phyloP scores from a whole-genome alignment of 2,329 filamentous ascomycete species.

The Xylaria hypoxylon region DNA sequence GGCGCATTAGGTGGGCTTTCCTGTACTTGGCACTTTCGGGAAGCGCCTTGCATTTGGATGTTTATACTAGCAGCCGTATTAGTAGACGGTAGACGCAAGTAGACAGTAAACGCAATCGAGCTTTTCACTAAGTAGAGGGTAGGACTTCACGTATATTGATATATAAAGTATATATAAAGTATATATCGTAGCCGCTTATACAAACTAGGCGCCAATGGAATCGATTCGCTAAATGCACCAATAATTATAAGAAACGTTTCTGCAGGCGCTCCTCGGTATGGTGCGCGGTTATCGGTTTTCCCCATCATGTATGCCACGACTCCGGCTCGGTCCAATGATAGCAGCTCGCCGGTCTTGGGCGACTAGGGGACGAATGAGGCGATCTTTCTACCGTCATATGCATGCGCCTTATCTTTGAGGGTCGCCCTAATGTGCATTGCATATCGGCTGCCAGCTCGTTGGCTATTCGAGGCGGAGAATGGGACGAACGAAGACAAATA shows the following conservation, averaged over 20 bases:
- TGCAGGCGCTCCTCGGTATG: slow-evolving; percentile 12
- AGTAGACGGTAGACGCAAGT: neutral
- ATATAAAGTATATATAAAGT: slow-evolving; percentile 45
- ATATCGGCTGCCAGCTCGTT: slow-evolving; percentile 34
- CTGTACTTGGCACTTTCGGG: neutral
- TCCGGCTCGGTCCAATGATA: slow-evolving; percentile 26
- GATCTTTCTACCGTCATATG: slow-evolving; percentile 22
- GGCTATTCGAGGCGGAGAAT: slow-evolving; percentile 27
- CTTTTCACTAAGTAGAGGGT: neutral
- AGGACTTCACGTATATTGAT: slow-evolving; percentile 52
- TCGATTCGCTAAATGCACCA: slow-evolving; percentile 53
- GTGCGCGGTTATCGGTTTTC: too few relatives aligned
- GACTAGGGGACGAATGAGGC: slow-evolving; percentile 29
- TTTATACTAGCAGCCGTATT: neutral
- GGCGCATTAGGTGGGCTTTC: slow-evolving; percentile 64
- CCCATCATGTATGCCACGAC: slow-evolving; percentile 26
- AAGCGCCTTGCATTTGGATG: neutral
- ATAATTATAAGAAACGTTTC: slow-evolving; percentile 7
- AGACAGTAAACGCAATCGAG: slow-evolving; percentile 2
- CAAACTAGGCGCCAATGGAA: slow-evolving; percentile 4
- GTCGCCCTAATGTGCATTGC: slow-evolving; percentile 34
- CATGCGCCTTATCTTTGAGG: slow-evolving; percentile 35
- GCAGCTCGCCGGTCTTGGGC: slow-evolving; percentile 25
- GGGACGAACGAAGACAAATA: slow-evolving; percentile 33
- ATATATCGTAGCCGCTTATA: slow-evolving; percentile 60